These are phyloP conservation scores for Zangia roseola DNA, from an alignment of 768 basidiomycete species.

Conservation along the genomic window DNA sequence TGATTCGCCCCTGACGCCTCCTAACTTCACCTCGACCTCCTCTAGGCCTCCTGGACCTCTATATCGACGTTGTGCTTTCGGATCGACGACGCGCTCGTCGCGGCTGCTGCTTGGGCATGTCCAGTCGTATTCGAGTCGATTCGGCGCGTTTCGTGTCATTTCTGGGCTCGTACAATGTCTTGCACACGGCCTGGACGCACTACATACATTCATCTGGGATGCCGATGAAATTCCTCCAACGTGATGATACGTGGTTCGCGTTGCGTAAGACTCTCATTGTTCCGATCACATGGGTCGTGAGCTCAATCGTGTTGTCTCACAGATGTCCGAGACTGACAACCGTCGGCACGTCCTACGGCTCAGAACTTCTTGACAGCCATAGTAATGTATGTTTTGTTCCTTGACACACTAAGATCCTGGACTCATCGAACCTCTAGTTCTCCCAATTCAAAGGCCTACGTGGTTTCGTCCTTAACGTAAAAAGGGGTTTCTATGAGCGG, in stretches of 20 bases:
- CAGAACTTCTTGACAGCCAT: slow-evolving; percentile 50
- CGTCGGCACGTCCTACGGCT: slow-evolving; percentile 62
- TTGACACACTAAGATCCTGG: background rate
- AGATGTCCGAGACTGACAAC: slow-evolving; percentile 69
- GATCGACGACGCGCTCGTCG: too few relatives aligned
- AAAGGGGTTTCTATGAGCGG: slow-evolving; percentile 59
- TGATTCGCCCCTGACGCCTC: too few relatives aligned
- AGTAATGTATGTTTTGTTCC: slow-evolving; percentile 54
- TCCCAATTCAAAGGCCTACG: slow-evolving; percentile 65
- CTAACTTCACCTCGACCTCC: too few relatives aligned
- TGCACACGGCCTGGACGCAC: slow-evolving; percentile 59
- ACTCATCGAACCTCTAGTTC: slow-evolving; percentile 41
- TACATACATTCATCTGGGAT: slow-evolving; percentile 69
- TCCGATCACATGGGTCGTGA: background rate
- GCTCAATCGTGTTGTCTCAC: background rate
- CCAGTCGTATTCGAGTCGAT: too few relatives aligned
- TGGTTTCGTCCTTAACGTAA: slow-evolving; percentile 62
- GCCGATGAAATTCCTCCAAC: slow-evolving; percentile 61
- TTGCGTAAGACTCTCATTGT: slow-evolving; percentile 46
- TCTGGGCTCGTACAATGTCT: slow-evolving; percentile 51
- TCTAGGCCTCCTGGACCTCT: too few relatives aligned
- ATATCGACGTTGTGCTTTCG: too few relatives aligned
- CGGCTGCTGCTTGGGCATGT: too few relatives aligned
- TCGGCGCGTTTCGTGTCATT: too few relatives aligned
- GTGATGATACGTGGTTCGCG: slow-evolving; percentile 78